Conservation (phyloP, 1,284 basidiomycete species). For the Moniliophthora roreri region DNA sequence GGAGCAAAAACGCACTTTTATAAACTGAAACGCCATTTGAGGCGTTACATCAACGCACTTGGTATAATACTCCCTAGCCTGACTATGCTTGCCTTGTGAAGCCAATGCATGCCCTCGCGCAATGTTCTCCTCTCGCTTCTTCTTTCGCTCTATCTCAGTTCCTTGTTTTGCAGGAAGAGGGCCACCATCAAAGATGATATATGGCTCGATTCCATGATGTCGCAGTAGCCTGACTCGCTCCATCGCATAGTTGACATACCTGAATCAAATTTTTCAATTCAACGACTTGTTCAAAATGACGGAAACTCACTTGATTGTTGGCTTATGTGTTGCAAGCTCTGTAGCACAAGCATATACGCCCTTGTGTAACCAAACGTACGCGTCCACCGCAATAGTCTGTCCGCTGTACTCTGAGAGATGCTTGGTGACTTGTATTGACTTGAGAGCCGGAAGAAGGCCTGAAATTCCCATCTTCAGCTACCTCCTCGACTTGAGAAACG, state of each 20-base stretch:
- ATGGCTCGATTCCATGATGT: slow-evolving; percentile 85
- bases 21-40: slow-evolving; percentile 95
- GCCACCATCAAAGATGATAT: slow-evolving; percentile 96
- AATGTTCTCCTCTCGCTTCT: slow-evolving; percentile 65
- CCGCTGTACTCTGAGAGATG: slow-evolving; percentile 83
- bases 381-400: slow-evolving; percentile 82
- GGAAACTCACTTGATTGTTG: slow-evolving; percentile 73
- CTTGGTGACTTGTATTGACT: slow-evolving; percentile 80
- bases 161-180: slow-evolving; percentile 91
- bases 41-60: slow-evolving; percentile 97
- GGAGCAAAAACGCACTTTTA: slow-evolving; percentile 67
- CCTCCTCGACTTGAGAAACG: not conserved
- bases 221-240: slow-evolving; percentile 84
- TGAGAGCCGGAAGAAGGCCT: slow-evolving; percentile 91
- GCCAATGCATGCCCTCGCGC: slow-evolving; percentile 73
- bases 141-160: slow-evolving; percentile 84
- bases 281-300: not conserved
- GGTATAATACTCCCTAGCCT: slow-evolving; percentile 87
- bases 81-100: slow-evolving; percentile 73
- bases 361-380: slow-evolving; percentile 97
- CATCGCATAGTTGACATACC: slow-evolving; percentile 98
- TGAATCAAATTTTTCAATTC: slow-evolving; percentile 27
- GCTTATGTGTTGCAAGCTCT: slow-evolving; percentile 84
- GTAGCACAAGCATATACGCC: slow-evolving; percentile 92
- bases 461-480: slow-evolving; percentile 78